These are phyloP conservation scores for Fusarium armeniacum DNA, from an alignment of 2,329 filamentous ascomycete species.

Conservation along the genomic window DNA sequence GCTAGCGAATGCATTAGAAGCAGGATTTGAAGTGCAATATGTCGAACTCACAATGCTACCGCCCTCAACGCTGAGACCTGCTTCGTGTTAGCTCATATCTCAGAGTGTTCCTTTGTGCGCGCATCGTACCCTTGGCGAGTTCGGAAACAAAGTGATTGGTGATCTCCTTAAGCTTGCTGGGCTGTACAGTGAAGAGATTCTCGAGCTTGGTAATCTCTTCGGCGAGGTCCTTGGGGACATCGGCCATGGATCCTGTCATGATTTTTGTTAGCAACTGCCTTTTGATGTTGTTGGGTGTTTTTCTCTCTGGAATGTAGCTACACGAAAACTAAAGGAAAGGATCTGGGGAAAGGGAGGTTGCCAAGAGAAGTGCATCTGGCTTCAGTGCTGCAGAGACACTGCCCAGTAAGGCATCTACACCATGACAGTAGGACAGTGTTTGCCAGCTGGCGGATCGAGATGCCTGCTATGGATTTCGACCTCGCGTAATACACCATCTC, in stretches of 20 bases:
- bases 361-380: constrained; percentile 13
- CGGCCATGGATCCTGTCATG: constrained; percentile 83
- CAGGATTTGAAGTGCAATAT: not conserved
- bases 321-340: not conserved
- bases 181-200: constrained; percentile 83
- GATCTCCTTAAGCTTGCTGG: constrained; percentile 87
- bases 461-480: constrained; percentile 3
- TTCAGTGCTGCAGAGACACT: constrained; percentile 18
- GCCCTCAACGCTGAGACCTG: constrained; percentile 86
- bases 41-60: constrained; percentile 85
- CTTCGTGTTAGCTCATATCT: constrained; percentile 27
- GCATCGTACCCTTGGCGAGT: constrained; percentile 79
- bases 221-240: constrained; percentile 87
- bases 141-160: constrained; percentile 91
- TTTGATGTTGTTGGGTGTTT: not conserved
- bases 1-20: constrained; percentile 65
- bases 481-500: constrained; percentile 16
- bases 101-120: not conserved
- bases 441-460: constrained; percentile 21
- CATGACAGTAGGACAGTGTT: constrained; percentile 32
- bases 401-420: constrained; percentile 12
- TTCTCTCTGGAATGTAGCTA: not conserved
- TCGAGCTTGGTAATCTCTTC: constrained; percentile 86
- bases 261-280: constrained; percentile 33
- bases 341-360: constrained; percentile 3